Base-by-base conservation (phyloP, 2,329 filamentous ascomycete genomes). In the Neonectria neomacrospora region DNA sequence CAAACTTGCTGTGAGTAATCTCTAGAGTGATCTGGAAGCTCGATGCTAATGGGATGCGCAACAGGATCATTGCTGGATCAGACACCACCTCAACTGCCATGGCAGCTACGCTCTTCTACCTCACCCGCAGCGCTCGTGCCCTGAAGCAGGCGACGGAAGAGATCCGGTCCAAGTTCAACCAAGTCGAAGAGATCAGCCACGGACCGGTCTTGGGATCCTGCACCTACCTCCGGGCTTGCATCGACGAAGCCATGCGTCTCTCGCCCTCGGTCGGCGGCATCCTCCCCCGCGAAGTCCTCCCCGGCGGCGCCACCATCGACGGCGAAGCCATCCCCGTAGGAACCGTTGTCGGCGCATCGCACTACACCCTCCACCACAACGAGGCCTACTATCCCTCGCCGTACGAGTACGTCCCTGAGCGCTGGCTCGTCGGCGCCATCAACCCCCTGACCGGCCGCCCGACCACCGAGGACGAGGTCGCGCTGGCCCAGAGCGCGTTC, bases 51-150 rank as follows among this genome's bases (percentile, higher is more conserved):
- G 26, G 16, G 28, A 37, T 9, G 20, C 20, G n/a, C 4, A 45
- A n/a, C 32, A 85, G 83, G 9, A 90, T 91, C 79, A 90, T 91
- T 66, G 90, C 89, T 10, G 90, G 90, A 32, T 90, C 88, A 28
- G 90, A 92, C 73, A 92, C 90, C 1, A 92, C 90, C 1, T 90
- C 89, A 0, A 92, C 89, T 1, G 88, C 89, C 76, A 80, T 89
- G 83, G 85, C 88, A 3, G 85, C 86, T 1, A 87, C 86, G 0
- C 70, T 90, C 11, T 90, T 89, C 78, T 90, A 90, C 76, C 84
- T 90, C 18, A 82, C 83, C 32, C 86, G 86, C 60, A 82, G 82
- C 77, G 78, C 82, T 0, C 70, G 73, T 1, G 81, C 83, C 0
- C 79, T 89, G 3, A 72, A 78, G 22, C 81, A 77, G 55, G 85